Evolutionary conservation across 129 eudicot species (phyloP).

Genomic region (Flaveria robusta): DNA sequence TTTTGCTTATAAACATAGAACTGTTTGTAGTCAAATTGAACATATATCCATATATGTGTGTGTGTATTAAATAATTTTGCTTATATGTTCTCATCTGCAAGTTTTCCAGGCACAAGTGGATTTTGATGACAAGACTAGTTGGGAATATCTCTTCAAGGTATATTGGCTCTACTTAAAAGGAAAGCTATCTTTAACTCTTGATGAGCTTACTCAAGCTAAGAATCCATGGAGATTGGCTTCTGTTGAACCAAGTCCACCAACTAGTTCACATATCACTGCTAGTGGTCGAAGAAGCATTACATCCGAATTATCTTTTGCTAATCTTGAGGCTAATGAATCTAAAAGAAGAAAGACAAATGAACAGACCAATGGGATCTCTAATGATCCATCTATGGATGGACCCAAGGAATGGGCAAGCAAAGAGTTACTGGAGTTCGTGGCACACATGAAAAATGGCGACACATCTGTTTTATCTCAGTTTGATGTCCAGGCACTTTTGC

Average conservation of each 20-base stretch:
- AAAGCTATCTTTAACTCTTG: slow-evolving; percentile 61
- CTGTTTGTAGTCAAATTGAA: too few species aligned
- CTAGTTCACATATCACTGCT: slow-evolving; percentile 23
- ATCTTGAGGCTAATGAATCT: slow-evolving; percentile 43
- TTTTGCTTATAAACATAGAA: too few species aligned
- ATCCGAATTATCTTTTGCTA: slow-evolving; percentile 34
- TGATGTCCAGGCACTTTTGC: slow-evolving; percentile 75
- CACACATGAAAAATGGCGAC: slow-evolving; percentile 85
- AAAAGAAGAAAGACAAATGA: slow-evolving; percentile 46
- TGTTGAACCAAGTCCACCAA: slow-evolving; percentile 18
- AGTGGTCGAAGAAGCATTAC: slow-evolving; percentile 40
- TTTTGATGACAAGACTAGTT: slow-evolving; percentile 89
- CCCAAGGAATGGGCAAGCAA: slow-evolving; percentile 73
- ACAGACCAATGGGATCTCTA: slow-evolving; percentile 25
- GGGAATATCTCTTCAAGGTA: slow-evolving; percentile 99
- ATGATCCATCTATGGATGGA: slow-evolving; percentile 24
- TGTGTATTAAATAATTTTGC: slow-evolving; percentile 2
- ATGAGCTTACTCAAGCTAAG: slow-evolving; percentile 69
- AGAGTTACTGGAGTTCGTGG: slow-evolving; percentile 79
- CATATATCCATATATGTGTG: not conserved
- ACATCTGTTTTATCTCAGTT: slow-evolving; percentile 65
- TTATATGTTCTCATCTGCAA: slow-evolving; percentile 34
- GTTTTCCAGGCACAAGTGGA: slow-evolving; percentile 77
- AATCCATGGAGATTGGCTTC: slow-evolving; percentile 60
- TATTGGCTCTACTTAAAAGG: slow-evolving; percentile 76